Evolutionary conservation across 2,329 filamentous ascomycete genomes (phyloP), one percentile per base, ranked within the genome.

Genomic region (Xylariaceae sp.): DNA sequence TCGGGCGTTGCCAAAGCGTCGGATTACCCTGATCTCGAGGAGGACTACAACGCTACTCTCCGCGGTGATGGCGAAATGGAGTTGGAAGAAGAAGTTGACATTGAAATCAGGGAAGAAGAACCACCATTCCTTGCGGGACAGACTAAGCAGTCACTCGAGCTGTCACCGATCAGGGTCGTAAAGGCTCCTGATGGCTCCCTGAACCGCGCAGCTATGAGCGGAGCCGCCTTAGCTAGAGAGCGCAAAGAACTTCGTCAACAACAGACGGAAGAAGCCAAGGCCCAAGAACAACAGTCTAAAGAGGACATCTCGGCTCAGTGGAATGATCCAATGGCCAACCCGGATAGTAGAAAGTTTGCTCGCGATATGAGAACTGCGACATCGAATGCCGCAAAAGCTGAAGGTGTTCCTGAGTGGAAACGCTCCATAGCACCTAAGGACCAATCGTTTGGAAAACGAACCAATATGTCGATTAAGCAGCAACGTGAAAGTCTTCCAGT

Each of bases 141-240:
- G 63, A 98, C 93, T 1, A 96, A 96, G 60, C 90, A 95, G 60
- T 95, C 89, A 9, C 73, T 98, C 8, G 93, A 98, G 58, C 69
- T 98, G 3, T 96, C 90, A 2, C 93, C 93, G 0, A 98, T 98
- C 47, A 79, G 94, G 50, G 90, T 98, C 17, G 88, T 98, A 54
- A 97, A 97, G 65, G 93, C 93, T 1, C 94, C 93, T 0, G 93
- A 98, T 64, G 93, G 93, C n/a, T 97, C 91, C 3, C 83, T 98
- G 65, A 98, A 98, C 61, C 79, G 93, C 57, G 89, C 94, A 36
- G 94, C 94, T 13, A 95, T 97, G 87, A 84, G 90, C 8, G 91
- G 93, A 34, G 90, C 91, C 13, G 78, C 83, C 4, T 67, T 98
- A 12, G 87, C 91, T 3, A 95, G 93, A 61, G 93, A 98, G 60